Conservation (phyloP, 2,329 filamentous ascomycete genomes). For the Chlorencoelia australis region DNA sequence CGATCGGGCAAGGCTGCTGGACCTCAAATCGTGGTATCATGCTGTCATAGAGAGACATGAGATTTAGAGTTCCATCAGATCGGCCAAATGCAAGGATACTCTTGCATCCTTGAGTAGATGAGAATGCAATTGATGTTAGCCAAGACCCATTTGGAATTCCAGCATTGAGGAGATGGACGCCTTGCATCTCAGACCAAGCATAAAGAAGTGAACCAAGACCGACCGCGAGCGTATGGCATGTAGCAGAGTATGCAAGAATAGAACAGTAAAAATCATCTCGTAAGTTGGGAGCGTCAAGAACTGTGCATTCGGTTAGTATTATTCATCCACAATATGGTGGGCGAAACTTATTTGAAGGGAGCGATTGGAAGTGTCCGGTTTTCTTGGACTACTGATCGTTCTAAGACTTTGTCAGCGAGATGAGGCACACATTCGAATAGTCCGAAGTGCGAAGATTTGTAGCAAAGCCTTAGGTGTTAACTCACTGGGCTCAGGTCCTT, state of each 20-base stretch:
- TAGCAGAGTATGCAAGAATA: constrained; percentile 72
- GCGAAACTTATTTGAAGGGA: constrained; percentile 60
- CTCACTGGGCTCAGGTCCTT: constrained; percentile 16
- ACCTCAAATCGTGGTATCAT: constrained; percentile 63
- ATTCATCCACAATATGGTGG: background rate
- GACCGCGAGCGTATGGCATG: constrained; percentile 68
- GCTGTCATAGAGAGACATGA: constrained; percentile 68
- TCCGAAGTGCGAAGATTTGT: too few relatives aligned
- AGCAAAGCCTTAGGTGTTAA: background rate
- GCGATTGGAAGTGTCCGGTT: constrained; percentile 50
- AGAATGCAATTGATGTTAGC: constrained; percentile 85
- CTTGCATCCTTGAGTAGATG: constrained; percentile 63
- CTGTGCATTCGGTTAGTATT: constrained; percentile 39
- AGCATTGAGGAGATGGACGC: constrained; percentile 47
- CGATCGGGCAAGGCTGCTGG: constrained; percentile 60
- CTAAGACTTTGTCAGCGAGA: constrained; percentile 13
- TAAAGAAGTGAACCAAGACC: constrained; percentile 73
- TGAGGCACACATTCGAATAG: background rate
- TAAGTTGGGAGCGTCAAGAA: constrained; percentile 81
- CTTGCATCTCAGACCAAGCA: constrained; percentile 72
- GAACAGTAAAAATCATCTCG: constrained; percentile 96
- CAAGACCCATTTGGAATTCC: constrained; percentile 41
- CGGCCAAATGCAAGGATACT: constrained; percentile 79
- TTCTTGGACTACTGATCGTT: constrained; percentile 21
- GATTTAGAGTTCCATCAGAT: constrained; percentile 62